Conservation (phyloP, 2,329 filamentous ascomycete genomes). For the Raffaelea albimanens region DNA sequence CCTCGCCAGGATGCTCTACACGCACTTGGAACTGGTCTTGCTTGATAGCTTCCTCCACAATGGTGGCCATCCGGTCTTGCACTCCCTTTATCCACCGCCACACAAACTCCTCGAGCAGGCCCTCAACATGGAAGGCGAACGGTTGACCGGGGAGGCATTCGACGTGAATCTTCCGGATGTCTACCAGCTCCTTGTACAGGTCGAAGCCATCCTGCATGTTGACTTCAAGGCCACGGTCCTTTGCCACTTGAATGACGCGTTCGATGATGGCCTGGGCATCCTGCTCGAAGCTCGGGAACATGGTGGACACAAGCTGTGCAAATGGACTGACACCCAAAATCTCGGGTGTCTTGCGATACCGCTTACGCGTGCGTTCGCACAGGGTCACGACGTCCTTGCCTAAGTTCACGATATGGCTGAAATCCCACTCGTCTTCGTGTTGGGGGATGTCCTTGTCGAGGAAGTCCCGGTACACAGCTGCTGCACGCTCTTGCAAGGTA, state of each 20-base stretch:
- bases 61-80: conserved; percentile 68
- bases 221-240: conserved; percentile 63
- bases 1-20: conserved; percentile 45
- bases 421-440: conserved; percentile 77
- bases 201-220: conserved; percentile 89
- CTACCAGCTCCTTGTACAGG: conserved; percentile 79
- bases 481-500: conserved; percentile 64
- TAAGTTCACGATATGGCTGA: conserved; percentile 80
- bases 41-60: conserved; percentile 84
- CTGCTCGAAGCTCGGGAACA: conserved; percentile 82
- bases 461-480: conserved; percentile 68
- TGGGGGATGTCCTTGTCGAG: conserved; percentile 73
- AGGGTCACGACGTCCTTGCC: conserved; percentile 79
- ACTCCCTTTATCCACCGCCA: conserved; percentile 88
- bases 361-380: conserved; percentile 82
- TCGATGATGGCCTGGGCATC: conserved; percentile 80
- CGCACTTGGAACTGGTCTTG: conserved; percentile 79
- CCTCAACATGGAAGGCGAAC: conserved; percentile 84
- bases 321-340: conserved; percentile 65
- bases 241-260: conserved; percentile 66
- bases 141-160: conserved; percentile 61
- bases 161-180: conserved; percentile 72
- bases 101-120: conserved; percentile 79
- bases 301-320: conserved; percentile 67
- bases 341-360: conserved; percentile 78